Percentiles rank a stretch among this genome's conserved stretches.
Evolutionary conservation across 2,329 filamentous ascomycete genomes (phyloP).

Genomic region (Ampelomyces quisqualis): DNA sequence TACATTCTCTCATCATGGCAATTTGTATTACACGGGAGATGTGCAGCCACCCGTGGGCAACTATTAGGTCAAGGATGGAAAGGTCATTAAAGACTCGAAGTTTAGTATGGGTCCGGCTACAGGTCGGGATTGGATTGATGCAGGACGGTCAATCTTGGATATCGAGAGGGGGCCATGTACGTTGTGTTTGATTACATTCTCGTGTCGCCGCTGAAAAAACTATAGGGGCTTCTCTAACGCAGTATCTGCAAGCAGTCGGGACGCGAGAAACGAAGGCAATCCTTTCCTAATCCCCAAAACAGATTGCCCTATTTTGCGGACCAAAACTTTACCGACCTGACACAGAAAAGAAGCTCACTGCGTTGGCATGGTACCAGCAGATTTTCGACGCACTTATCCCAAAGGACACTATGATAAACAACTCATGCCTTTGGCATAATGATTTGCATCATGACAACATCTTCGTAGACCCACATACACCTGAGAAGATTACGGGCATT

Average conservation of each 20-base stretch:
- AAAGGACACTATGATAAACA: conserved; percentile 5
- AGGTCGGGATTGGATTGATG: conserved; percentile 7
- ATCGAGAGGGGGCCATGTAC: conserved; percentile 7
- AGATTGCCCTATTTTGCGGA: conserved; percentile 10
- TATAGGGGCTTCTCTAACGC: conserved; percentile 7
- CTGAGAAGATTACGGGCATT: conserved; percentile 24
- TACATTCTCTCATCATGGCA: conserved; percentile 11
- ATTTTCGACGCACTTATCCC: conserved; percentile 8
- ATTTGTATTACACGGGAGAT: conserved; percentile 11
- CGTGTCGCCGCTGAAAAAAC: conserved; percentile 2
- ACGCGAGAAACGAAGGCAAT: conserved; percentile 8
- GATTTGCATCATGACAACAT: conserved; percentile 40
- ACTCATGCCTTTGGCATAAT: conserved; percentile 29
- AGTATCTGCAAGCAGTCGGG: conserved; percentile 9
- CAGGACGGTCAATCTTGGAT: conserved; percentile 1
- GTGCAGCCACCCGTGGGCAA: conserved; percentile 5
- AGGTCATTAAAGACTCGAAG: conserved; percentile 2
- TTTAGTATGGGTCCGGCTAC: conserved; percentile 5
- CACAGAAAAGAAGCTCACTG: conserved; percentile 11
- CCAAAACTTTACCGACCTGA: conserved; percentile 10
- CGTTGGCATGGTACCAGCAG: conserved; percentile 6
- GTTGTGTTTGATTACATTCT: background rate
- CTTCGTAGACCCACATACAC: conserved; percentile 23
- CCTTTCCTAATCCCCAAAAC: conserved; percentile 2
- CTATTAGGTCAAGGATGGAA: conserved; percentile 4